These are phyloP conservation scores for Phlebiopsis flavidoalba DNA, from an alignment of 768 basidiomycete species.

Conservation along the genomic window DNA sequence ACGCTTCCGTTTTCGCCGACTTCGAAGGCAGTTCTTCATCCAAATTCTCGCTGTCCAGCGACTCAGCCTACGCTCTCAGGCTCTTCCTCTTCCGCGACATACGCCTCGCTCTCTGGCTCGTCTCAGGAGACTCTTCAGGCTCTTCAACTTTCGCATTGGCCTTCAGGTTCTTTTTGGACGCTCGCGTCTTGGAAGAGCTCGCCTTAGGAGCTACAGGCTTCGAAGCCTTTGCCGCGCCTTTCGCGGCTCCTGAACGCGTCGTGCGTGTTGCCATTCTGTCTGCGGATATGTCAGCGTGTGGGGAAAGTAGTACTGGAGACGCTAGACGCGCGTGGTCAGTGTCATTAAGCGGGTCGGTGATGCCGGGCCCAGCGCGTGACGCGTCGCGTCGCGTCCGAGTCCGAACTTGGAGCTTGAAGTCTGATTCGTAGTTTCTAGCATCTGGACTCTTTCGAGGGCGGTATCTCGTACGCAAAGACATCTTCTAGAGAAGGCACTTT, in stretches of 20 bases:
- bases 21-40: conserved; percentile 25
- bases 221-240: not conserved
- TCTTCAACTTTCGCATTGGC: not conserved
- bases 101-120: conserved; percentile 8
- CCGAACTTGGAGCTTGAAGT: too few species aligned
- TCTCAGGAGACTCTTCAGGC: not conserved
- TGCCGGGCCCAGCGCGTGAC: not conserved
- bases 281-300: not conserved
- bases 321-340: not conserved
- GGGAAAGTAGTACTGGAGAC: too few species aligned
- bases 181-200: not conserved
- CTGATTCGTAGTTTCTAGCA: too few species aligned
- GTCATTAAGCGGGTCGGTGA: not conserved
- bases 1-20: conserved; percentile 27
- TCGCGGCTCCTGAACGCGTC: not conserved
- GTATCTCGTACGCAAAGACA: too few species aligned
- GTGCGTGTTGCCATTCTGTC: not conserved
- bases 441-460: too few species aligned
- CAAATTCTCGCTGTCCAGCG: conserved; percentile 31
- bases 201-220: not conserved
- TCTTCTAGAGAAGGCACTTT: too few species aligned
- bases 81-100: conserved; percentile 7
- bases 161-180: not conserved
- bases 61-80: conserved; percentile 19
- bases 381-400: not conserved